phyloP scores from a whole-genome alignment of 1,284 basidiomycete species.

The Paramarasmius palmivorus region DNA sequence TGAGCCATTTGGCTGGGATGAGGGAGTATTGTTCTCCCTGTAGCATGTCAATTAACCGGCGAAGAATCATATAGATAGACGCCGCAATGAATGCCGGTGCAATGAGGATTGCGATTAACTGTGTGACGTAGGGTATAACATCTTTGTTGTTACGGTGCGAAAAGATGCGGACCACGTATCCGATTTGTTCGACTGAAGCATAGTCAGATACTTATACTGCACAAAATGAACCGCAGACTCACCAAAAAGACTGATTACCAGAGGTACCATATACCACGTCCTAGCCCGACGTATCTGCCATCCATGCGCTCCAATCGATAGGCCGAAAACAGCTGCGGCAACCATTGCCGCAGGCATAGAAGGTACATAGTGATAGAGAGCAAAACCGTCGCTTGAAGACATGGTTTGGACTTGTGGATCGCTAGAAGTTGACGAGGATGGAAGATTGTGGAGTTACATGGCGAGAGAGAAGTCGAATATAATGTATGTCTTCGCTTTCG shows the following conservation, averaged over 20 bases:
- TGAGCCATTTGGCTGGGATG: slow-evolving; percentile 5
- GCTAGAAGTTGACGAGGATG: too few species aligned
- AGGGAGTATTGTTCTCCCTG: slow-evolving; percentile 5
- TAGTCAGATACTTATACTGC: background rate
- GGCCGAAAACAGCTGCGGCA: background rate
- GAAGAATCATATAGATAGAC: slow-evolving; percentile 8
- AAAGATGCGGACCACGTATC: too few species aligned
- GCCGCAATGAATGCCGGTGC: slow-evolving; percentile 9
- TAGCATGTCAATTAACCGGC: slow-evolving; percentile 3
- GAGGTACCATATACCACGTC: slow-evolving; percentile 9
- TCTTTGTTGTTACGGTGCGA: background rate
- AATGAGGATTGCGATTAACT: background rate
- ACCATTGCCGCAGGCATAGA: background rate
- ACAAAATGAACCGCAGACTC: background rate
- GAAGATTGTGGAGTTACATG: too few species aligned
- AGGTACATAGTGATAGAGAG: slow-evolving; percentile 1
- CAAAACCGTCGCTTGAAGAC: too few species aligned
- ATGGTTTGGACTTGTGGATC: too few species aligned
- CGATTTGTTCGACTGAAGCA: background rate
- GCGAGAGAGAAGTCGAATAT: too few species aligned
- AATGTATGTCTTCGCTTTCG: too few species aligned
- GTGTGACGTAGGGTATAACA: slow-evolving; percentile 1
- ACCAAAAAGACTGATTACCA: background rate
- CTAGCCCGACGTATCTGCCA: background rate
- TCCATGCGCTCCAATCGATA: background rate